Evolutionary conservation across 768 basidiomycete genomes (phyloP), one percentile per base, ranked within the genome.

Genomic region (Exsudoporus frostii): DNA sequence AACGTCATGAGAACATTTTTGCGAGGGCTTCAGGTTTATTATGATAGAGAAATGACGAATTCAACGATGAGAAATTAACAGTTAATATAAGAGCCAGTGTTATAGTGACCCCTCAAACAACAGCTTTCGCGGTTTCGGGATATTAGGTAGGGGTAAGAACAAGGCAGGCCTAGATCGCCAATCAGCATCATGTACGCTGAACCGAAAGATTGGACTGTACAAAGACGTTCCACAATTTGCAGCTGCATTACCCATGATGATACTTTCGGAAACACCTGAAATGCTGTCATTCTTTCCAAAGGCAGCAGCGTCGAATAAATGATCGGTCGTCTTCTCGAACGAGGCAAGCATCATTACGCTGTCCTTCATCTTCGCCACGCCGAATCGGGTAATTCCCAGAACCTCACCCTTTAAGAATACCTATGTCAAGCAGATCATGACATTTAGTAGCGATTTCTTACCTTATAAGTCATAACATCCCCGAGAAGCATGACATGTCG

Each of bases 311-410:
- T 99, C 94, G 73, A 99, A 99, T 54, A 99, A 74, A 71, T 99
- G 97, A 75, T 99, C 97, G 14, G 97, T 99, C 15, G 97, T 98
- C 76, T 98, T 98, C 73, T 99, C 97, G 71, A 99, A 99, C 24
- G 93, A 97, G 10, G 97, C 97, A 63, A 98, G 77, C 97, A 98
- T 99, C 63, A 99, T 82, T 1, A 98, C 95, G 64, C 92, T 93
- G 71, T 99, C 97, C 71, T 98, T 98, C 93, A 98, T 98, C 76
- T 98, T 98, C 8, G 95, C 92, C 24, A 99, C 96, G 66, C 97
- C 97, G 71, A 98, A 98, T 29, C 97, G 90, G 7, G 97, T 99
- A 70, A 99, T 98, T 41, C 97, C 97, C 47, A 99, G 75, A 1
- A 98, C 94, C 68, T 98, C 96, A 39, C 97, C 97, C 91, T 95